Conservation (phyloP, 371 early-diverging fungal genomes). For the Mortierella sp. region DNA sequence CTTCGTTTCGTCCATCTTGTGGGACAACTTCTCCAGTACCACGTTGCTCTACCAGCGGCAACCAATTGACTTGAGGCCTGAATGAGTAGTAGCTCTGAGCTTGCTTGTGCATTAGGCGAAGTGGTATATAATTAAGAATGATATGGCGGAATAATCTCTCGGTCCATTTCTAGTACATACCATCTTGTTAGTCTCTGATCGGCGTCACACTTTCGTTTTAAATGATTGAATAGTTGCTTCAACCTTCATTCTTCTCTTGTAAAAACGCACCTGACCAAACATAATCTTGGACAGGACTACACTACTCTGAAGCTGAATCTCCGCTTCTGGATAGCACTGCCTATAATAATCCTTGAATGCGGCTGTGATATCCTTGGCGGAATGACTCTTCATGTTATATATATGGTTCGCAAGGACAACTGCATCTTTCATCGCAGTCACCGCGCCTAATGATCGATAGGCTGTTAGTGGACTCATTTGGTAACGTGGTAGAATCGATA, state of each 20-base stretch:
- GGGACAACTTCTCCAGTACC: conserved; percentile 15
- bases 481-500: not conserved
- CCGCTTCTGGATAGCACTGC: conserved; percentile 7
- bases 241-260: not conserved
- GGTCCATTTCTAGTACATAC: not conserved
- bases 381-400: not conserved
- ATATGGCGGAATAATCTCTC: not conserved
- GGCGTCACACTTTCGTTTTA: no score
- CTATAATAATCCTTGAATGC: conserved; percentile 13
- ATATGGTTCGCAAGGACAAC: conserved; percentile 11
- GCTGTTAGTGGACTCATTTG: not conserved
- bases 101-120: not conserved
- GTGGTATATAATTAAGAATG: conserved; percentile 4
- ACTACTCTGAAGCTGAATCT: not conserved
- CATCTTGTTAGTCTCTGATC: not conserved
- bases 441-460: conserved; percentile 2
- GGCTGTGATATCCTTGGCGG: not conserved
- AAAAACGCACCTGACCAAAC: conserved; percentile 5
- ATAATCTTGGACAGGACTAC: not conserved
- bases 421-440: conserved; percentile 19
- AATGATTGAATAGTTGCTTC: not conserved
- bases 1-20: conserved; percentile 1
- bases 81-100: not conserved
- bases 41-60: conserved; percentile 11
- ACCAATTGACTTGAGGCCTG: conserved; percentile 13